Conservation (phyloP, 2,329 filamentous ascomycete genomes). For the Aspergillus tanneri region DNA sequence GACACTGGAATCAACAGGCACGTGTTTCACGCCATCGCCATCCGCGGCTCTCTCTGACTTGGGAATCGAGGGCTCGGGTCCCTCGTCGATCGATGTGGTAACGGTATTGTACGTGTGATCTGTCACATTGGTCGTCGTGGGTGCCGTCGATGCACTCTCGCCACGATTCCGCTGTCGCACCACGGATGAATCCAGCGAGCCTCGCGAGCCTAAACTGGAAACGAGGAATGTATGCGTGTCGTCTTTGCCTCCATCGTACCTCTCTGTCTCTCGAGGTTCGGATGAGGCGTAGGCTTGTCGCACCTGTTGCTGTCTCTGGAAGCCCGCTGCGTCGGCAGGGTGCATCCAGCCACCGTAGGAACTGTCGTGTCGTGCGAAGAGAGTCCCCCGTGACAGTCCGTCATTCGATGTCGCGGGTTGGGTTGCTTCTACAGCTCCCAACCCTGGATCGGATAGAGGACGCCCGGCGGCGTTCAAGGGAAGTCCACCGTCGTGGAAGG, state of each 20-base stretch:
- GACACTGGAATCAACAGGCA: background rate
- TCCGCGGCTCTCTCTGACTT: background rate
- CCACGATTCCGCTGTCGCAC: slow-evolving; percentile 22
- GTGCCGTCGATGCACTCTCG: slow-evolving; percentile 35
- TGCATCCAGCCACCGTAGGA: slow-evolving; percentile 57
- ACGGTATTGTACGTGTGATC: slow-evolving; percentile 35
- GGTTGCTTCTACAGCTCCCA: slow-evolving; percentile 16
- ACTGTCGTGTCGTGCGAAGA: slow-evolving; percentile 35
- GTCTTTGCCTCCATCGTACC: slow-evolving; percentile 6
- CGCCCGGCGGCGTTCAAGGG: slow-evolving; percentile 37
- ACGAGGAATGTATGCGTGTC: slow-evolving; percentile 16
- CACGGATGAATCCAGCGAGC: slow-evolving; percentile 15
- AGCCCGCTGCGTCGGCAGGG: slow-evolving; percentile 35
- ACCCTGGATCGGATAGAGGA: slow-evolving; percentile 24
- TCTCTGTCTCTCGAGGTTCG: slow-evolving; percentile 4
- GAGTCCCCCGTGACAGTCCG: slow-evolving; percentile 10
- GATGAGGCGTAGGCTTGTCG: slow-evolving; percentile 9
- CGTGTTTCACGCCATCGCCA: background rate
- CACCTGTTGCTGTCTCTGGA: slow-evolving; percentile 21
- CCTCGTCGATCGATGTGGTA: slow-evolving; percentile 34
- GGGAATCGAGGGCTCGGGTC: slow-evolving; percentile 7
- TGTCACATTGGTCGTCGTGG: slow-evolving; percentile 35
- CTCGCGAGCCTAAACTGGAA: slow-evolving; percentile 12
- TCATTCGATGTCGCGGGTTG: slow-evolving; percentile 12
- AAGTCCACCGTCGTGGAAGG: slow-evolving; percentile 51